Evolutionary conservation across 306 rosid species (phyloP).

Genomic region (Medicago arabica): DNA sequence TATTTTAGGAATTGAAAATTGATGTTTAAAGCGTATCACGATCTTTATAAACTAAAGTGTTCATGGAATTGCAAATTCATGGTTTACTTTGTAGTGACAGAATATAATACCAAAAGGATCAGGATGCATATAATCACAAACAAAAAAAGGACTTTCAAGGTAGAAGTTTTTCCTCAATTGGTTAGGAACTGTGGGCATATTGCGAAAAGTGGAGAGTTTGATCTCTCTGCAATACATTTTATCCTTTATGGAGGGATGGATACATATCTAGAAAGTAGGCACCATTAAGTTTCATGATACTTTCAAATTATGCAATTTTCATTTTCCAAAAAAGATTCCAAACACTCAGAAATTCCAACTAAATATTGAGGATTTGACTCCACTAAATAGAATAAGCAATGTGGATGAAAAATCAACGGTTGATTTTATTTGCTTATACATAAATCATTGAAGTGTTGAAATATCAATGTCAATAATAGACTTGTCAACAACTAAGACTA

Average conservation of each 20-base stretch:
- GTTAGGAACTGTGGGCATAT: neutral
- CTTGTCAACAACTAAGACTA: neutral
- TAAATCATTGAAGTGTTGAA: neutral
- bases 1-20: neutral
- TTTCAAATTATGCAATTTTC: constrained; percentile 12
- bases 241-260: neutral
- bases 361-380: too few relatives aligned
- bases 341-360: too few relatives aligned
- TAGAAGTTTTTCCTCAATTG: neutral
- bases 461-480: neutral
- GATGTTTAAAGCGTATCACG: too few relatives aligned
- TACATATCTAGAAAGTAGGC: neutral
- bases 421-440: neutral
- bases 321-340: neutral
- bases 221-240: neutral
- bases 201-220: neutral
- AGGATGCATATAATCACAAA: constrained; percentile 14
- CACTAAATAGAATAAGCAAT: neutral
- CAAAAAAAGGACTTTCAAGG: neutral
- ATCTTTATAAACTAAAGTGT: constrained; percentile 5
- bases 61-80: constrained; percentile 17
- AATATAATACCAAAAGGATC: constrained; percentile 40
- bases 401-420: neutral
- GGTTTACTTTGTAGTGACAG: constrained; percentile 21
- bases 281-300: neutral